Evolutionary conservation across 257 asterid species (phyloP).

Genomic region (Penstemon eatonii): DNA sequence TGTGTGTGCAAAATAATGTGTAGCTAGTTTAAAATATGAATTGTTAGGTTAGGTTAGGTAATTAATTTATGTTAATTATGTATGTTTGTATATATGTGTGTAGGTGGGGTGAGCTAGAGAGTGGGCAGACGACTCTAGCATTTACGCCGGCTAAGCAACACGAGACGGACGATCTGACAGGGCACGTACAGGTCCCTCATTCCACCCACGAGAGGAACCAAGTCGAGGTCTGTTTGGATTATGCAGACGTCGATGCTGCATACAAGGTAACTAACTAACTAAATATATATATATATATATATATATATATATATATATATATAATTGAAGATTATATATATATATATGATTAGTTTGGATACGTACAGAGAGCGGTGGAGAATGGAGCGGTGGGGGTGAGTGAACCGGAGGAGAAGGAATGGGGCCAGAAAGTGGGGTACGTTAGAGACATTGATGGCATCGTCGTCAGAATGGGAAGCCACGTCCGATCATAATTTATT

Average conservation of each 20-base stretch:
- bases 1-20: no score
- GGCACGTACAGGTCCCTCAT: slow-evolving; percentile 45
- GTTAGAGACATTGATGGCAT: slow-evolving; percentile 75
- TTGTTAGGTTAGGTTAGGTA: background rate
- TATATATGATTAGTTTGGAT: background rate
- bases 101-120: slow-evolving; percentile 92
- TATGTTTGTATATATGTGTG: background rate
- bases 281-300: no score
- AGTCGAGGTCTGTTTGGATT: slow-evolving; percentile 82
- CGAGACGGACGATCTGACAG: slow-evolving; percentile 80
- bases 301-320: no score
- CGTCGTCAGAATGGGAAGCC: slow-evolving; percentile 68
- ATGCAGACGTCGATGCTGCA: slow-evolving; percentile 75
- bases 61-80: background rate
- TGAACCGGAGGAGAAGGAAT: slow-evolving; percentile 68
- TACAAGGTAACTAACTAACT: slow-evolving; percentile 45
- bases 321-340: background rate
- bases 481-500: slow-evolving; percentile 29
- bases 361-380: slow-evolving; percentile 70
- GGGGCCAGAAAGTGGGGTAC: slow-evolving; percentile 96
- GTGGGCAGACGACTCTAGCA: slow-evolving; percentile 81
- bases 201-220: slow-evolving; percentile 46
- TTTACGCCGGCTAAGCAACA: slow-evolving; percentile 78
- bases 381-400: slow-evolving; percentile 76
- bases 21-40: no score